A percentile compares a stretch with the other conserved stretches of the same genome.
These are phyloP conservation scores for Macrolepiota dolichaula DNA, from an alignment of 768 basidiomycete genomes.

Conservation along the genomic window DNA sequence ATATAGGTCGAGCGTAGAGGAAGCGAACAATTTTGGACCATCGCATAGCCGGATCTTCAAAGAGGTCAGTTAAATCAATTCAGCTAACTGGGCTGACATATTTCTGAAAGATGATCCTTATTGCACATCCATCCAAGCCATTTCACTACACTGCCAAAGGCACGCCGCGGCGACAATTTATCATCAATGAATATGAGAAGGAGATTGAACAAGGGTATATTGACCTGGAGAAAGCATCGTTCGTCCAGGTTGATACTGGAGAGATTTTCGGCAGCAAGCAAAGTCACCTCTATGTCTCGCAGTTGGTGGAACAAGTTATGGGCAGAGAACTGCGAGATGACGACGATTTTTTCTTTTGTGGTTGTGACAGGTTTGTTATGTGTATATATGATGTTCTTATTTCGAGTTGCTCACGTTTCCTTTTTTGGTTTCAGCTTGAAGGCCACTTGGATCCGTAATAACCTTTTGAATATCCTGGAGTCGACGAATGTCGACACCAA, in stretches of 20 bases:
- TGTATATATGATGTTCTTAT: not conserved
- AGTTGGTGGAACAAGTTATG: conserved; percentile 1
- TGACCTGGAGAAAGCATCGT: not conserved
- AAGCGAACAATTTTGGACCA: conserved; percentile 38
- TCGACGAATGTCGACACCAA: not conserved
- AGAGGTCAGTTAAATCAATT: conserved; percentile 25
- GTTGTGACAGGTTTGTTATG: conserved; percentile 34
- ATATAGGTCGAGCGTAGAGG: conserved; percentile 36
- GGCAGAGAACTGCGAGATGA: conserved; percentile 18
- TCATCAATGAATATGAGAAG: conserved; percentile 31
- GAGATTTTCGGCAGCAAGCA: conserved; percentile 16
- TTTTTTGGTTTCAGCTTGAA: conserved; percentile 25
- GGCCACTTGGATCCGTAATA: conserved; percentile 33
- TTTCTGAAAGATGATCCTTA: conserved; percentile 37
- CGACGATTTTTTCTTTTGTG: conserved; percentile 36
- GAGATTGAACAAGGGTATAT: conserved; percentile 39
- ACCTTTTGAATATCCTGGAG: conserved; percentile 16
- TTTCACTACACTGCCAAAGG: conserved; percentile 41
- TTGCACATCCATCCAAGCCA: conserved; percentile 34
- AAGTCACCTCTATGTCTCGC: conserved; percentile 26
- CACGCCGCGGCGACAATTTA: conserved; percentile 31
- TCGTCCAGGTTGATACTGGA: conserved; percentile 15
- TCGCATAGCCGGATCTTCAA: conserved; percentile 44
- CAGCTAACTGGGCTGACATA: not conserved
- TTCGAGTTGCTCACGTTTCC: not conserved